Evolutionary conservation across 371 early-diverging fungal genomes (phyloP).

Genomic region (Synchytrium microbalum): DNA sequence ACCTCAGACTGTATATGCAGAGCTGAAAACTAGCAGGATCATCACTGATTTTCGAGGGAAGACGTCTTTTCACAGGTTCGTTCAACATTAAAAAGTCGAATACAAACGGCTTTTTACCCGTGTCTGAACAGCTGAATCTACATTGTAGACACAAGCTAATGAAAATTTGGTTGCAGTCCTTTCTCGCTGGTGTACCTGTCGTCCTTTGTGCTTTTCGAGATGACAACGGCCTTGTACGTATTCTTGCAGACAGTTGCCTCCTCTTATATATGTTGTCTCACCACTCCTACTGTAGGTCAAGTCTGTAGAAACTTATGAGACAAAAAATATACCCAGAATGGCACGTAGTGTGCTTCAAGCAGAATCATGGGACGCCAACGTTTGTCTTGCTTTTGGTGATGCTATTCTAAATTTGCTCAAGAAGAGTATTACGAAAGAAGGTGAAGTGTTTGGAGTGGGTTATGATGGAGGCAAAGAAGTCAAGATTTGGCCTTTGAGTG

Average conservation of each 20-base stretch:
- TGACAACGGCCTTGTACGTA: conserved; percentile 52
- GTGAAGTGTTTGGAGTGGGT: neutral
- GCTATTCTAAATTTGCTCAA: conserved; percentile 36
- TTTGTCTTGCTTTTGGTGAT: conserved; percentile 57
- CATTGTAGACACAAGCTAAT: conserved; percentile 61
- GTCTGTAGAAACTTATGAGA: conserved; percentile 52
- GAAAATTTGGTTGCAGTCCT: conserved; percentile 89
- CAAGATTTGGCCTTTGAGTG: neutral
- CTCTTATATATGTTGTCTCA: too few relatives aligned
- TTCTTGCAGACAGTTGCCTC: too few relatives aligned
- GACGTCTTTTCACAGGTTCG: conserved; percentile 56
- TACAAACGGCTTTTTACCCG: too few relatives aligned
- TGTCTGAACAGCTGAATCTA: conserved; percentile 18
- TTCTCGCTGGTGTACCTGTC: conserved; percentile 74
- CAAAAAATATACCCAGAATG: conserved; percentile 71
- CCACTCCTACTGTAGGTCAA: too few relatives aligned
- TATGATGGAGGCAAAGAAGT: conserved; percentile 1
- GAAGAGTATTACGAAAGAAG: conserved; percentile 17
- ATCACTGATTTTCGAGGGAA: conserved; percentile 47
- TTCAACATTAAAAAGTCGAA: neutral
- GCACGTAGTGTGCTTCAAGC: conserved; percentile 34
- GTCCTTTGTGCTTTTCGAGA: conserved; percentile 82
- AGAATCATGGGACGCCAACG: conserved; percentile 41
- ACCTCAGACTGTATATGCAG: conserved; percentile 51
- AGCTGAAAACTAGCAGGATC: conserved; percentile 78